Percentiles rank a stretch among this genome's conserved stretches.
Evolutionary conservation across 176 grass and related monocot genomes (phyloP).

Genomic region (Dendrocalamus sinicus): DNA sequence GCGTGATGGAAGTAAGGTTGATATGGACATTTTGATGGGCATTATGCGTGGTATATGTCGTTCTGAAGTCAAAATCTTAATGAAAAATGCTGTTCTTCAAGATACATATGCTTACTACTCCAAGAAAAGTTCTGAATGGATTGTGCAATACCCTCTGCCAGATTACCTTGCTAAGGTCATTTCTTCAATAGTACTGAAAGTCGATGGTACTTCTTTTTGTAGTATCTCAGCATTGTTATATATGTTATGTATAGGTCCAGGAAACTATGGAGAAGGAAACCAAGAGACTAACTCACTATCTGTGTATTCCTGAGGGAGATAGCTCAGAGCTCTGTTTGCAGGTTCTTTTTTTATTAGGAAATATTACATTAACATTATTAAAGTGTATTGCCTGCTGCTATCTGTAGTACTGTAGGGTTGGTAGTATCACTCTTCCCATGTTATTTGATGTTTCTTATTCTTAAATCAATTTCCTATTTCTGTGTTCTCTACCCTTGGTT

Average conservation of each 20-base stretch:
- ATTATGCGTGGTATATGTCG: slow-evolving; percentile 52
- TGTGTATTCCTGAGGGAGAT: slow-evolving; percentile 31
- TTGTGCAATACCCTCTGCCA: slow-evolving; percentile 51
- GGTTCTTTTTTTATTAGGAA: slow-evolving; percentile 36
- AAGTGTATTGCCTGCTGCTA: background rate
- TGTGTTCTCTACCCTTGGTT: slow-evolving; percentile 32
- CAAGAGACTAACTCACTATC: slow-evolving; percentile 45
- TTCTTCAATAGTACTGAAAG: slow-evolving; percentile 18
- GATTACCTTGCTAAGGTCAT: slow-evolving; percentile 64
- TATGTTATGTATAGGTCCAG: slow-evolving; percentile 49
- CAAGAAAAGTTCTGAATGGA: slow-evolving; percentile 56
- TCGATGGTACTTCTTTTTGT: background rate
- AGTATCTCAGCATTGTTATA: slow-evolving; percentile 16
- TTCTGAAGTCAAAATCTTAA: slow-evolving; percentile 49
- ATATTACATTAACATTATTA: background rate
- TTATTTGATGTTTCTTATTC: slow-evolving; percentile 9
- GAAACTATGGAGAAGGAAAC: slow-evolving; percentile 57
- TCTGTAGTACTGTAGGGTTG: background rate
- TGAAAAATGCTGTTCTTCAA: slow-evolving; percentile 49
- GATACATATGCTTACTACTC: slow-evolving; percentile 57
- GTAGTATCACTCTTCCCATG: background rate
- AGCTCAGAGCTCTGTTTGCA: slow-evolving; percentile 45
- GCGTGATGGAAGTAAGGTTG: slow-evolving; percentile 50
- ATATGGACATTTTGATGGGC: slow-evolving; percentile 35
- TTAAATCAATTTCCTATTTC: slow-evolving; percentile 1